These are phyloP conservation scores for Suillus hirtellus DNA, from an alignment of 768 basidiomycete genomes.

Conservation along the genomic window DNA sequence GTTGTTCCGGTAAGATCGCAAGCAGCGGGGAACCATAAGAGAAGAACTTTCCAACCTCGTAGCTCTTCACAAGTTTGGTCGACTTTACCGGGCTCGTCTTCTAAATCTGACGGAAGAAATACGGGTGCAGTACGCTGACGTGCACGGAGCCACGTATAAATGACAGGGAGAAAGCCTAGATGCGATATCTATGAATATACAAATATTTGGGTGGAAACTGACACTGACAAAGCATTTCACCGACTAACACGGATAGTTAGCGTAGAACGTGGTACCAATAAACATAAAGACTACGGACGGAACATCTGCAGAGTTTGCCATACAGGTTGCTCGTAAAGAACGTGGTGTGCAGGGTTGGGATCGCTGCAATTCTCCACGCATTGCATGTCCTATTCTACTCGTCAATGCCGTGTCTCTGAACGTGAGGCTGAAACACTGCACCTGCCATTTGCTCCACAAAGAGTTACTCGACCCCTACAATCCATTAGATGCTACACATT, in stretches of 20 bases:
- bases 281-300: slow-evolving; percentile 48
- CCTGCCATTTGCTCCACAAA: slow-evolving; percentile 85
- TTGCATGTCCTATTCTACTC: slow-evolving; percentile 80
- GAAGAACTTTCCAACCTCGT: slow-evolving; percentile 66
- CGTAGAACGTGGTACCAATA: slow-evolving; percentile 6
- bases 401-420: slow-evolving; percentile 13
- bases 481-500: slow-evolving; percentile 5
- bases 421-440: slow-evolving; percentile 24
- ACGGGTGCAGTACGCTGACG: slow-evolving; percentile 48
- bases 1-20: slow-evolving; percentile 93
- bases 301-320: slow-evolving; percentile 94
- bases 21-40: slow-evolving; percentile 85
- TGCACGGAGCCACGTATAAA: slow-evolving; percentile 65
- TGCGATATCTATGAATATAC: slow-evolving; percentile 13
- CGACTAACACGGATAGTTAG: slow-evolving; percentile 60
- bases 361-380: slow-evolving; percentile 91
- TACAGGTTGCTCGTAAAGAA: slow-evolving; percentile 92
- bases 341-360: slow-evolving; percentile 55
- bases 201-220: background rate
- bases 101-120: slow-evolving; percentile 54
- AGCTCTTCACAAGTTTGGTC: slow-evolving; percentile 42
- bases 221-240: slow-evolving; percentile 89
- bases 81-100: slow-evolving; percentile 40
- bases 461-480: slow-evolving; percentile 76
- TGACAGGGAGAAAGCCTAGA: slow-evolving; percentile 81